Conservation (phyloP, 2,329 filamentous ascomycete genomes). For the Zasmidium cellare region DNA sequence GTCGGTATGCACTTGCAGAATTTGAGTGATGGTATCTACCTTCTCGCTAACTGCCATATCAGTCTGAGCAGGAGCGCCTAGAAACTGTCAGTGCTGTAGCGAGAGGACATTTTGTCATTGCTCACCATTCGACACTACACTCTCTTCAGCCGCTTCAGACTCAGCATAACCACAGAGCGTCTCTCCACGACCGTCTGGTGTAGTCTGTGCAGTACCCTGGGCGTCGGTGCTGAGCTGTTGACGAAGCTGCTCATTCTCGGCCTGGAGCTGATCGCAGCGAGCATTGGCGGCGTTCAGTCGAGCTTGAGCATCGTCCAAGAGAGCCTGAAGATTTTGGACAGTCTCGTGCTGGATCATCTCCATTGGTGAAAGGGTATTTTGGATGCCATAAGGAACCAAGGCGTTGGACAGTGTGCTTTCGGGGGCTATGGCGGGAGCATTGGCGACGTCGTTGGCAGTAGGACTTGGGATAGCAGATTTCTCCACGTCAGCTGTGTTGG, state of each 20-base stretch:
- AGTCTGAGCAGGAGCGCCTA: too few species aligned
- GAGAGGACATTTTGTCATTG: too few species aligned
- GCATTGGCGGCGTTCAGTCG: background rate
- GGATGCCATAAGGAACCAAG: background rate
- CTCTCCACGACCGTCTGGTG: too few species aligned
- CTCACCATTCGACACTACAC: too few species aligned
- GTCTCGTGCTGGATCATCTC: conserved; percentile 5
- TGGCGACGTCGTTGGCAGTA: background rate
- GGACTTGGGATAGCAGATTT: background rate
- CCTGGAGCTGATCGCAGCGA: conserved; percentile 3
- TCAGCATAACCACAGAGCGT: too few species aligned
- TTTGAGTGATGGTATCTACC: background rate
- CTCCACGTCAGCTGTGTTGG: too few species aligned
- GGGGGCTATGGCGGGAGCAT: background rate
- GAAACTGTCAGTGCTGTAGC: too few species aligned
- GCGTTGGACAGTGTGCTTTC: background rate
- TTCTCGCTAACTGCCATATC: background rate
- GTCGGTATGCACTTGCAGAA: too few species aligned
- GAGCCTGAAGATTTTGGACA: background rate
- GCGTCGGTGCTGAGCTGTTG: background rate
- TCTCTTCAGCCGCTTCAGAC: too few species aligned
- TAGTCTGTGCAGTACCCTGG: too few species aligned
- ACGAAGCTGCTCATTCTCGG: conserved; percentile 1
- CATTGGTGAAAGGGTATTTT: background rate
- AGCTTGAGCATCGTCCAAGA: background rate